phyloP scores from a whole-genome alignment of 164 flowering plant genomes.

The Cinnamomum micranthum region DNA sequence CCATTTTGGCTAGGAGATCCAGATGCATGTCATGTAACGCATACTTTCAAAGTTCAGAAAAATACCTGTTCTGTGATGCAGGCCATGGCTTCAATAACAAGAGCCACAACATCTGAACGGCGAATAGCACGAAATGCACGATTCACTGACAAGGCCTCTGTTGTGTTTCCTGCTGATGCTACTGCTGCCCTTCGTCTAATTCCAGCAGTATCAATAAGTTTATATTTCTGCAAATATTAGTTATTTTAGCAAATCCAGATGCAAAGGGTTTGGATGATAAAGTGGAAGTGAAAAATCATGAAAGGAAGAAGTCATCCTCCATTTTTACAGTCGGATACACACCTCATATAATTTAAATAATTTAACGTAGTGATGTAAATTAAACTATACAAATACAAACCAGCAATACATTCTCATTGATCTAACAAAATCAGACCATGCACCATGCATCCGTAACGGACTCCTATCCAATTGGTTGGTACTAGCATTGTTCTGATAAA shows the following conservation, averaged over 20 bases:
- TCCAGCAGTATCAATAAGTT: constrained; percentile 97
- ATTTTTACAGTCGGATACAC: not conserved
- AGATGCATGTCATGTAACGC: not conserved
- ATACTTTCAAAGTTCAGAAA: not conserved
- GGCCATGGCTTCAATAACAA: constrained; percentile 96
- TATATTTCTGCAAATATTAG: constrained; percentile 60
- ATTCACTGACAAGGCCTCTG: constrained; percentile 94
- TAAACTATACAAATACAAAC: no score
- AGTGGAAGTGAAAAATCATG: not conserved
- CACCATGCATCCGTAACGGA: no score
- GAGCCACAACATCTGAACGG: constrained; percentile 97
- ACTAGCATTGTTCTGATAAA: no score
- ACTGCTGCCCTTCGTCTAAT: constrained; percentile 82
- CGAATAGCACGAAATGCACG: constrained; percentile 96
- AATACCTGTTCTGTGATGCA: constrained; percentile 98
- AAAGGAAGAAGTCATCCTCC: not conserved
- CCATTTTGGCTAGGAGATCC: not conserved
- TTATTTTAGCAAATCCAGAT: constrained; percentile 1
- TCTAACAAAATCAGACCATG: no score
- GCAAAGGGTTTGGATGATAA: not conserved
- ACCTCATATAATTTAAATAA: not conserved
- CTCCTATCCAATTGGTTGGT: no score
- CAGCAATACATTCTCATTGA: no score
- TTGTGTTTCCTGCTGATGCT: constrained; percentile 78
- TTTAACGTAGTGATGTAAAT: not conserved